Base-by-base conservation (phyloP, 2,329 filamentous ascomycete genomes). In the Mycosphaerelloides madeirae region DNA sequence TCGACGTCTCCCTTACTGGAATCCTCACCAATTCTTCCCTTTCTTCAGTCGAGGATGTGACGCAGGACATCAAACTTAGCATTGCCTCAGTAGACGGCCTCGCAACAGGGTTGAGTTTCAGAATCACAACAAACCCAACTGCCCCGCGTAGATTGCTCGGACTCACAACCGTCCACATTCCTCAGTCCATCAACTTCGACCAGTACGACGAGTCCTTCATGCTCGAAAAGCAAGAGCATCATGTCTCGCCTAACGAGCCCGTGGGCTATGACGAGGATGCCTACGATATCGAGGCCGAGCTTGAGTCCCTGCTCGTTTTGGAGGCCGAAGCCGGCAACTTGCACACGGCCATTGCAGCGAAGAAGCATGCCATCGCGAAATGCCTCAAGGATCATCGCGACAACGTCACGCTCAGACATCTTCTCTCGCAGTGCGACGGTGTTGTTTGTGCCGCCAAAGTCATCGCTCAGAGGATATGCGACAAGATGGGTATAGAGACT, bases 361-460 rank as follows among this genome's bases (percentile, higher is more conserved):
- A 58, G 44, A 61, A 61, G 43, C 42, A 58, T 22, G 55, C 53
- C 6, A 67, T 74, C 8, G 60, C 70, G 34, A 59, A 58, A 14
- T 59, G 70, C 42, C 58, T 66, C 11, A 53, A 63, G 36, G 55
- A 64, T 29, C 61, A 73, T 15, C 63, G 68, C 9, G 55, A 63
- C 15, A 54, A 62, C 13, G 64, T 68, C 31, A 57, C 53, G n/a
- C 57, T 72, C 9, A 61, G 60, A 14, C 59, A 69, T 29, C 64
- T 71, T 14, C 51, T 73, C 11, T 55, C 63, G 44, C 56, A 69
- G 36, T 74, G 71, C 50, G 65, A 72, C 46, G 65, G 64, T 44
- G 50, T 74, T 38, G 55, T 63, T 15, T 74, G 71, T 49, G 61
- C 70, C 35, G 49, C 71, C 38, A 65, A 68, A 46, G 63, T 67